Conservation (phyloP, 1,139 yeast genomes). For the Candida frijolesensis region DNA sequence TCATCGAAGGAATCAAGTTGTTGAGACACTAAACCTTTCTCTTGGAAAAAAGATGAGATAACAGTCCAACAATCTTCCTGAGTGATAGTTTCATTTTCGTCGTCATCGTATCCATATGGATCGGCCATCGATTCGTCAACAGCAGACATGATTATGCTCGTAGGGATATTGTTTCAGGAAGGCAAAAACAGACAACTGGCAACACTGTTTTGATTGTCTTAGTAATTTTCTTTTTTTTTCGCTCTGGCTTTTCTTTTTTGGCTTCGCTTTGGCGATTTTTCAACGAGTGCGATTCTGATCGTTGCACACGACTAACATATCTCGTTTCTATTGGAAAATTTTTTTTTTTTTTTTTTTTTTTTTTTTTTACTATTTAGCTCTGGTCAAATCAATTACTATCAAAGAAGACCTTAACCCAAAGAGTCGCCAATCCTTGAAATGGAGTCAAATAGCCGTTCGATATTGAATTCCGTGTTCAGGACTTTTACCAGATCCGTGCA, state of each 20-base stretch:
- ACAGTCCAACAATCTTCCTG: constrained; percentile 99
- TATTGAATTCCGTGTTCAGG: constrained; percentile 14
- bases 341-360: neutral
- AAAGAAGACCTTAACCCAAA: neutral
- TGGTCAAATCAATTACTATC: neutral
- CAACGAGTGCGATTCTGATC: neutral
- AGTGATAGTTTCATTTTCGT: constrained; percentile 69
- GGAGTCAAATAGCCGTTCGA: constrained; percentile 7
- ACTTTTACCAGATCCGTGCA: constrained; percentile 29
- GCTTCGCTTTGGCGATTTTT: neutral
- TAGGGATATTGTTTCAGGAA: neutral
- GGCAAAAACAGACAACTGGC: neutral
- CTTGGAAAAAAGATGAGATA: constrained; percentile 92
- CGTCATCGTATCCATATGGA: constrained; percentile 65
- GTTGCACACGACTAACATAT: neutral
- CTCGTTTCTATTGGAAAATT: neutral
- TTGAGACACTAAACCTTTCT: constrained; percentile 95
- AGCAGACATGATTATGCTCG: constrained; percentile 13
- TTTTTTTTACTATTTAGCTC: neutral
- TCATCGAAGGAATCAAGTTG: constrained; percentile 98
- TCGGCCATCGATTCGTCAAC: constrained; percentile 31
- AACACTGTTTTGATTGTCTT: neutral
- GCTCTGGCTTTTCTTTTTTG: neutral
- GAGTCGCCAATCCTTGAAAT: neutral
- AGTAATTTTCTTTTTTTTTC: neutral